Evolutionary conservation across 108 stramenopile species (phyloP), one percentile per base, ranked within the genome.

Genomic region (Heterococcus sp.): DNA sequence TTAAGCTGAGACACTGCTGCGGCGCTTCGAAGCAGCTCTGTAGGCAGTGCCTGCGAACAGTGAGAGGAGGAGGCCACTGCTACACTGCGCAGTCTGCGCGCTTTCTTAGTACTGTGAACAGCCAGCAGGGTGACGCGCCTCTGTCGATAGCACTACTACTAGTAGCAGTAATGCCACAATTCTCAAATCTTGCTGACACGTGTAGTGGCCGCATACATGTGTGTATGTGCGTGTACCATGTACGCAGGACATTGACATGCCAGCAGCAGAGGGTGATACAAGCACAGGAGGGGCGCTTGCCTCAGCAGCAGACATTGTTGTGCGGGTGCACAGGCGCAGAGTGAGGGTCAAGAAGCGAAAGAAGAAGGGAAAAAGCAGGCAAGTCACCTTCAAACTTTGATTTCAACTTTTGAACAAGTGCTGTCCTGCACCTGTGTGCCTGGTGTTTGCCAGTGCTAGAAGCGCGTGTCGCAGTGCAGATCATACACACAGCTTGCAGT

Each of bases 271-370:
- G 46, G 14, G 14, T 21, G n/a, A n/a, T n/a, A n/a, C n/a, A n/a
- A n/a, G n/a, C n/a, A 21, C 46, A 58, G 46, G 14, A 8, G 46
- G 46, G 46, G 14, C 21, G 14, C 14, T 21, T 8, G 14, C 46
- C 46, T 58, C 78, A 2, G 78, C 78, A n/a, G 38, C 78, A 26
- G 78, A 78, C 58, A 68, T 78, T 30, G 69, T 78, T 4, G 78
- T 78, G 26, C 38, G 66, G 27, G 69, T 63, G 63, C 78, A 78
- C 71, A 65, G 79, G 11, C 72, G 37, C 0, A 35, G 79, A 30
- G 79, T 73, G 46, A n/a, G 79, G 5, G 72, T 81, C 26, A 81
- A 81, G 79, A 65, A 40, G 33, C 58, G 66, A 65, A 81, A 81
- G 72, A 31, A 70, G 21, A 72, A 38, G 38, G 65, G 65, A 36